A percentile compares a stretch with the other conserved stretches of the same genome.
phyloP scores from a whole-genome alignment of 1,284 basidiomycete genomes.

The Cronartium quercuum region DNA sequence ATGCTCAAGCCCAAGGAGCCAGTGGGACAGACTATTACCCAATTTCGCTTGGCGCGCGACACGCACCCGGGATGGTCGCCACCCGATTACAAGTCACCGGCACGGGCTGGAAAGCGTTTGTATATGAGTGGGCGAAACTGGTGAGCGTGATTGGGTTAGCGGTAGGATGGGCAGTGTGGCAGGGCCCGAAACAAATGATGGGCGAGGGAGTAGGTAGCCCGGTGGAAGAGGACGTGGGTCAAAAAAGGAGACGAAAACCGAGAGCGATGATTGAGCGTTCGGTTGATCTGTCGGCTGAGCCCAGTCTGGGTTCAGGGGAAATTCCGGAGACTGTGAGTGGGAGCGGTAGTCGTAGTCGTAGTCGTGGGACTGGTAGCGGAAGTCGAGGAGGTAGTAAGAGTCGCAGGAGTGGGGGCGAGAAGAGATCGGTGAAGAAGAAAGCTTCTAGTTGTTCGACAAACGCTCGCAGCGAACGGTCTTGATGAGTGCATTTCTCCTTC shows the following conservation, averaged over 20 bases:
- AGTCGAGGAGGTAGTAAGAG: neutral
- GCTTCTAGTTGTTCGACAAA: no score
- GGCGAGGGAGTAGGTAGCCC: neutral
- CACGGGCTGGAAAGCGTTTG: slow-evolving; percentile 24
- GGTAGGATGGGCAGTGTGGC: slow-evolving; percentile 38
- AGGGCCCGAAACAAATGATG: slow-evolving; percentile 21
- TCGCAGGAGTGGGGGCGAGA: neutral
- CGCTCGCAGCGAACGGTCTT: no score
- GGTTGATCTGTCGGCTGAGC: neutral
- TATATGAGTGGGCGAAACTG: slow-evolving; percentile 37
- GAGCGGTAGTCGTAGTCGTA: neutral
- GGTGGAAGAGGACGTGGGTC: neutral
- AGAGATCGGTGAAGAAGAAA: neutral
- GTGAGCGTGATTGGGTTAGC: slow-evolving; percentile 35
- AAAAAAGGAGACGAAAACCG: neutral
- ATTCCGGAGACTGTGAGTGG: neutral
- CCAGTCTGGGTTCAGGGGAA: neutral
- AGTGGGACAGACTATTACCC: slow-evolving; percentile 35
- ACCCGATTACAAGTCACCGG: slow-evolving; percentile 24
- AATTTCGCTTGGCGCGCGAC: slow-evolving; percentile 6
- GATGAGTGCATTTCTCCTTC: no score
- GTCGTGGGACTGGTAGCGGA: neutral
- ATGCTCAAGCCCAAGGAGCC: slow-evolving; percentile 1
- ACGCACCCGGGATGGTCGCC: slow-evolving; percentile 23
- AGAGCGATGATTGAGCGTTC: neutral